Conservation (phyloP, 805 yeast genomes). For the Candida palmyrensis region DNA sequence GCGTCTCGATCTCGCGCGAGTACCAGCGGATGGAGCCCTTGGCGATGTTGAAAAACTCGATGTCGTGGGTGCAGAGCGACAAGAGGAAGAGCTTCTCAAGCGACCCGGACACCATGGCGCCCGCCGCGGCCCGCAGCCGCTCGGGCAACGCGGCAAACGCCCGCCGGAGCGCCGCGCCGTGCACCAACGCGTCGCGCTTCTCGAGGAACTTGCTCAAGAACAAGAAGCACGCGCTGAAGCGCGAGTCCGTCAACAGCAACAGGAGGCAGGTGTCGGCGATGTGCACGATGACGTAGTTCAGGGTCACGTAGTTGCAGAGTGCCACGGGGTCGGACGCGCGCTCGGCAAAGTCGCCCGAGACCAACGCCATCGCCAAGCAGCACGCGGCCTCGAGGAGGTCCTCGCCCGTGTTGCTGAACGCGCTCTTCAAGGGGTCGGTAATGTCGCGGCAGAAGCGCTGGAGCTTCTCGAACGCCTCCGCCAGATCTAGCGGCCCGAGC, state of each 20-base stretch:
- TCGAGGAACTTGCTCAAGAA: slow-evolving; percentile 30
- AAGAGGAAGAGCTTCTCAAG: slow-evolving; percentile 34
- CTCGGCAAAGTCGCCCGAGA: slow-evolving; percentile 7
- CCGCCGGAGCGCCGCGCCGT: neutral
- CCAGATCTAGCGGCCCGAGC: slow-evolving; percentile 9
- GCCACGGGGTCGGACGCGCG: neutral
- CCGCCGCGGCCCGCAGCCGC: slow-evolving; percentile 8
- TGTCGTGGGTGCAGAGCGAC: slow-evolving; percentile 39
- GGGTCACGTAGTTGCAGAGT: slow-evolving; percentile 12
- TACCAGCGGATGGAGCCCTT: slow-evolving; percentile 32
- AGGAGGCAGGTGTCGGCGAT: slow-evolving; percentile 32
- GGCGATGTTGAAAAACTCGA: slow-evolving; percentile 37
- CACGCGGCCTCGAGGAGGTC: slow-evolving; percentile 32
- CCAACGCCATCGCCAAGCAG: slow-evolving; percentile 24
- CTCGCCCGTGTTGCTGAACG: slow-evolving; percentile 15
- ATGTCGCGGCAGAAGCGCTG: slow-evolving; percentile 19
- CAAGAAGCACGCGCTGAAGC: slow-evolving; percentile 30
- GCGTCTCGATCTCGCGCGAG: slow-evolving; percentile 11
- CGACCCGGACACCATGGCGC: slow-evolving; percentile 18
- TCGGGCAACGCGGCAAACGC: slow-evolving; percentile 6
- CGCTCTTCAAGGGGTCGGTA: slow-evolving; percentile 20
- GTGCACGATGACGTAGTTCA: slow-evolving; percentile 27
- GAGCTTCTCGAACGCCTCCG: slow-evolving; percentile 12
- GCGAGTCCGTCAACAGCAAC: slow-evolving; percentile 28
- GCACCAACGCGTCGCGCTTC: slow-evolving; percentile 15